Evolutionary conservation across 73 alveolate species (phyloP), one percentile per base, ranked within the genome.

Genomic region (Blepharisma japonicum): DNA sequence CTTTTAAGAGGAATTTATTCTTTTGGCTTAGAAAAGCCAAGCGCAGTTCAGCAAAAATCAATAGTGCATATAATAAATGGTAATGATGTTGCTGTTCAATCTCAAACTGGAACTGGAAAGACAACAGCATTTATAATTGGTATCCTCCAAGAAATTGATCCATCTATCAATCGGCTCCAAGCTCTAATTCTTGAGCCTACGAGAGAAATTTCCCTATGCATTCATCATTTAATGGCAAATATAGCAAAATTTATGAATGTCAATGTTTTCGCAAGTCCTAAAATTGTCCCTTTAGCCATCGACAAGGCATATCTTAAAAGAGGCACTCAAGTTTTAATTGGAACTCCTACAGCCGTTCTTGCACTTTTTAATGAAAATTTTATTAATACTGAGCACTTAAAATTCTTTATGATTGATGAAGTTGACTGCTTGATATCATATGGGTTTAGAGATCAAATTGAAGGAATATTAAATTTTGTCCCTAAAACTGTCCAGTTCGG

Each of bases 291-390:
- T 51, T 96, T 97, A 32, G 89, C 89, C 48, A 99, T 94, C 68
- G 99, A 97, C 84, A 88, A 94, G 55, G 88, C 90, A 77, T 90
- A 83, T 85, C 91, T 97, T 66, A 92, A 94, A 79, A 98, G 92
- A 55, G 99, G 99, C n/a, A 88, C 92, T 45, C 98, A 96, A 23
- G 89, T 95, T 55, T 89, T 95, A 20, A 84, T 93, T 11, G 99
- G 98, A n/a, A 96, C 99, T 6, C 99, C 99, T 6, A 99, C 99
- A 14, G 86, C 98, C 32, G 98, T 97, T 55, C 92, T 80, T 82
- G 99, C 96, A 87, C 94, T 97, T 98, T 94, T 94, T 68, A 82
- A 90, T 55, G 77, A 96, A 68, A 86, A 90, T 71, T 86, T 89
- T 42, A 82, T 96, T 39, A 81, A 90, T 49, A 88, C 96, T 56